Evolutionary conservation across 1,139 yeast genomes (phyloP).

Genomic region (Debaryomyces sp.): DNA sequence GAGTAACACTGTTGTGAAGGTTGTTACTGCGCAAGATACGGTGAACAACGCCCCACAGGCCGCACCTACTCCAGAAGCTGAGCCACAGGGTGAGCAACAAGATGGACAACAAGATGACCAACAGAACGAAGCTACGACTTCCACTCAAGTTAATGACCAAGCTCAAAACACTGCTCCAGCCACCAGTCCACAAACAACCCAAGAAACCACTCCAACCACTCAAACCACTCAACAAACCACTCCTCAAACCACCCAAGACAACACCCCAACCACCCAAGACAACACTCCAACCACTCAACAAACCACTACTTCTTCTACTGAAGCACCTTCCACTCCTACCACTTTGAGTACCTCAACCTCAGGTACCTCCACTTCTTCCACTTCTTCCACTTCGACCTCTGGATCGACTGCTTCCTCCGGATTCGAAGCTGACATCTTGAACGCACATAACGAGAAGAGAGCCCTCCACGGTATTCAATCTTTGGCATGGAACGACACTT

Average conservation of each 20-base stretch:
- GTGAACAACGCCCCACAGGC: constrained; percentile 15
- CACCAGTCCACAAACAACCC: constrained; percentile 8
- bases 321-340: constrained; percentile 22
- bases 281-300: constrained; percentile 9
- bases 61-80: constrained; percentile 12
- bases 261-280: not conserved
- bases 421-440: constrained; percentile 40
- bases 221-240: constrained; percentile 4
- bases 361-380: constrained; percentile 17
- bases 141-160: constrained; percentile 1
- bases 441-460: constrained; percentile 56
- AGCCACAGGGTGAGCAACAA: not conserved
- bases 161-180: constrained; percentile 11
- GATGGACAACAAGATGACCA: not conserved
- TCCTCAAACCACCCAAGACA: too few relatives aligned
- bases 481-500: constrained; percentile 50
- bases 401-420: constrained; percentile 18
- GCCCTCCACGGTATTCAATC: constrained; percentile 53
- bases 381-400: constrained; percentile 22
- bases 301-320: constrained; percentile 10
- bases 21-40: constrained; percentile 11
- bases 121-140: constrained; percentile 2
- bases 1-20: constrained; percentile 17
- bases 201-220: constrained; percentile 11
- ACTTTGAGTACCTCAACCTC: constrained; percentile 25